These are phyloP conservation scores for Thermochaetoides thermophila DNA, from an alignment of 495 filamentous ascomycete species.

Conservation along the genomic window DNA sequence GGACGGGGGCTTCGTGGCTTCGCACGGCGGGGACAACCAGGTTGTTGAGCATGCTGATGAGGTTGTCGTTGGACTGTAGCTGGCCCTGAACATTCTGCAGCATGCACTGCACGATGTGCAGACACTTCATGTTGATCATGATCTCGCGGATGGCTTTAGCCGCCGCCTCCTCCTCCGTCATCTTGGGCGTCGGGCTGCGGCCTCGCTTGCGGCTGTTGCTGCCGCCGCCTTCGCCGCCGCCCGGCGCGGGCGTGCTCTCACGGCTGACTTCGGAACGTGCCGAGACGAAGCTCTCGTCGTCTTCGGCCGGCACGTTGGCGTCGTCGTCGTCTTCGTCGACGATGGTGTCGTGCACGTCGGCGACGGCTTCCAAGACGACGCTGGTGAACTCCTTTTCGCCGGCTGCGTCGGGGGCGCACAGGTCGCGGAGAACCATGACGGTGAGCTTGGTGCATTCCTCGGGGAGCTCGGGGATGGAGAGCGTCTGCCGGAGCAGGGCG, in stretches of 20 bases:
- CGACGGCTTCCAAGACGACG: constrained; percentile 81
- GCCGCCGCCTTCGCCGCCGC: too few species aligned
- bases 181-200: constrained; percentile 32
- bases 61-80: constrained; percentile 69
- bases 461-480: constrained; percentile 76
- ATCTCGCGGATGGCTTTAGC: constrained; percentile 76
- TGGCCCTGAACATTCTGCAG: constrained; percentile 76
- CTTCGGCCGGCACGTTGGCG: constrained; percentile 32
- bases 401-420: constrained; percentile 60
- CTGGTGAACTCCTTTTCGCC: constrained; percentile 90
- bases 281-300: constrained; percentile 80
- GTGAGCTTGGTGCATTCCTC: constrained; percentile 85
- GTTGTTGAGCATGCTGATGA: constrained; percentile 93
- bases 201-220: constrained; percentile 20
- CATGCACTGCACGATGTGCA: constrained; percentile 96
- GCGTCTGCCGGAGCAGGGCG: constrained; percentile 63
- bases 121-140: constrained; percentile 93
- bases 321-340: constrained; percentile 34
- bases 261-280: constrained; percentile 70
- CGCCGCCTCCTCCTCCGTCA: constrained; percentile 60
- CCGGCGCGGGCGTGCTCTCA: constrained; percentile 34
- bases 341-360: constrained; percentile 89
- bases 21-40: constrained; percentile 88
- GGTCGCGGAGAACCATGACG: constrained; percentile 64
- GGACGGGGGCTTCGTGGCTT: constrained; percentile 81